Evolutionary conservation across 2,329 filamentous ascomycete species (phyloP), one percentile per base, ranked within the genome.

Genomic region (Cercospora berteroae): DNA sequence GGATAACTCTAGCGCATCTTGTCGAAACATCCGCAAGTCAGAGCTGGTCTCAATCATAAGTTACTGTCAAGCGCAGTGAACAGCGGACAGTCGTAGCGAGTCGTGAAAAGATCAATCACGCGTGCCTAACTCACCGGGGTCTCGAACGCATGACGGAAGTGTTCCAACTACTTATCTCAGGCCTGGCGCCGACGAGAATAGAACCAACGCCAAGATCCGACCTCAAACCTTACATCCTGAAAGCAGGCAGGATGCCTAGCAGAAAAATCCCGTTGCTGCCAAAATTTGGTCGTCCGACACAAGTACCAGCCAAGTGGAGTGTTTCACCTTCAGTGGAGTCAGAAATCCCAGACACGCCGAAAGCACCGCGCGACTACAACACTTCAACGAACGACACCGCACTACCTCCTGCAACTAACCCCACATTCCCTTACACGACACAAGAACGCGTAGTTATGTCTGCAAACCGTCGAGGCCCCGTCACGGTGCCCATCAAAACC

Each of bases 221-320:
- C 31, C 33, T 63, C 27, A 63, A 39, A 36, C n/a, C 31, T 9
- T 65, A 60, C 27, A 58, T 18, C 10, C 39, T 65, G 18, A 65
- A 52, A 52, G 55, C 63, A 52, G 63, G 63, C 39, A 65, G 63
- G 59, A 65, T 60, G 63, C 29, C 63, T 12, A 60, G 63, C 16
- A 33, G 55, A 23, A 65, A 59, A 44, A 65, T 65, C 20, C 63
- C 63, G 13, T 12, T 65, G 42, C 39, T 65, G 4, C 63, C 63
- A 13, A 59, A 36, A 39, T 65, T 65, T 33, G 63, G 63, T 25
- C 23, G 39, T 18, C 48, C 63, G 23, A 58, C 50, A 39, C 23
- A 39, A 4, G 36, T 27, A 7, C 59, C 59, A 29, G 31, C 18
- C 60, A 20, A 55, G 44, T 55, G 27, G 25, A 29, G 31, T 52